phyloP scores from a whole-genome alignment of 139 green algal species.

The Chlorella sorokiniana region DNA sequence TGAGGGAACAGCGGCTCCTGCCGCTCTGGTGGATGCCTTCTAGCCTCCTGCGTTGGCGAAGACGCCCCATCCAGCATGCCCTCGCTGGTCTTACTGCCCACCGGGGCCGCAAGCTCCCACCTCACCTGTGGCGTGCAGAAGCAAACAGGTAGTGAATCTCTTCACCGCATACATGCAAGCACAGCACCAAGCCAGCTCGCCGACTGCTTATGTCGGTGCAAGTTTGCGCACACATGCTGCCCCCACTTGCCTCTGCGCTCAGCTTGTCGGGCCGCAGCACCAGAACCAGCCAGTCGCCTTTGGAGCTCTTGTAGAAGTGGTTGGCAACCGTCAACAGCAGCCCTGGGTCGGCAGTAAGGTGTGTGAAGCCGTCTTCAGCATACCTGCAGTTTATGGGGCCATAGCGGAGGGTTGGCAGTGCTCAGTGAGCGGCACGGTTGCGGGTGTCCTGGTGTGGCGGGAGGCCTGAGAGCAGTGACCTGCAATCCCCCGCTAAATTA shows the following conservation, averaged over 20 bases:
- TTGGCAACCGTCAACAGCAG: conserved; percentile 72
- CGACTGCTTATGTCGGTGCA: no score
- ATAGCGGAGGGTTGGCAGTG: no score
- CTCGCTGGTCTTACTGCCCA: conserved; percentile 49
- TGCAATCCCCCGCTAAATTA: no score
- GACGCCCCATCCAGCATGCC: not conserved
- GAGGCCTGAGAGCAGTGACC: no score
- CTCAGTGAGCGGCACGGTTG: no score
- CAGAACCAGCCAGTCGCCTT: conserved; percentile 53
- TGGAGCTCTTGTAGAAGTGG: conserved; percentile 63
- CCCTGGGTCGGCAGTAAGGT: conserved; percentile 64
- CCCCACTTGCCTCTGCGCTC: conserved; percentile 32
- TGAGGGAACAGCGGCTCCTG: conserved; percentile 66
- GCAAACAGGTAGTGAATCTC: not conserved
- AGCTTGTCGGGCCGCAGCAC: conserved; percentile 44
- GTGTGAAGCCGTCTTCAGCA: conserved; percentile 73
- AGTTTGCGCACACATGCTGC: not conserved
- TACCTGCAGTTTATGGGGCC: no score
- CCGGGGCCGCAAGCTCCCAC: conserved; percentile 68
- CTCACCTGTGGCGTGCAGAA: conserved; percentile 53
- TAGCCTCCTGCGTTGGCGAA: not conserved
- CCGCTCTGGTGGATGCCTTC: not conserved
- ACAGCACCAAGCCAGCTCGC: no score
- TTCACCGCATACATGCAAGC: not conserved
- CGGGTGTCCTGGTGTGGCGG: no score